phyloP scores from a whole-genome alignment of 1,139 yeast species.

The Schwanniomyces etchellsii region DNA sequence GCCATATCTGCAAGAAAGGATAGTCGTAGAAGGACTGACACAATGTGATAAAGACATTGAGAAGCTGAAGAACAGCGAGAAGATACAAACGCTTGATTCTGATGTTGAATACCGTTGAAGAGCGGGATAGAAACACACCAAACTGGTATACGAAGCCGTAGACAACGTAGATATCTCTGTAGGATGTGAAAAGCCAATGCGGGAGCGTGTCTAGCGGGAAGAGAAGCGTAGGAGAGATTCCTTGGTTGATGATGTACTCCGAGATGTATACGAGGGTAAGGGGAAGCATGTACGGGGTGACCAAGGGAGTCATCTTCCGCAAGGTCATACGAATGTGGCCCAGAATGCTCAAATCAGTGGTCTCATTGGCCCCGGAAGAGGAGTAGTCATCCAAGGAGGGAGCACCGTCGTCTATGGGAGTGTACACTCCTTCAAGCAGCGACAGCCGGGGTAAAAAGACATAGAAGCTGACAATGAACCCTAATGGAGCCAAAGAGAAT shows the following conservation, averaged over 20 bases:
- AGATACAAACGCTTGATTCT: constrained; percentile 55
- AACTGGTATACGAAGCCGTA: constrained; percentile 90
- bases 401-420: constrained; percentile 16
- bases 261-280: constrained; percentile 75
- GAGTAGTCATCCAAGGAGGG: neutral
- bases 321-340: constrained; percentile 26
- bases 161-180: constrained; percentile 84
- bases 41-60: constrained; percentile 55
- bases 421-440: constrained; percentile 2
- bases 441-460: constrained; percentile 27
- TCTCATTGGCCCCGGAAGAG: constrained; percentile 1
- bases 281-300: constrained; percentile 77
- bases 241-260: constrained; percentile 89
- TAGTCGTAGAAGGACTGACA: constrained; percentile 58
- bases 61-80: constrained; percentile 62
- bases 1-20: constrained; percentile 55
- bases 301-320: constrained; percentile 40
- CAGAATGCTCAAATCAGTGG: constrained; percentile 7
- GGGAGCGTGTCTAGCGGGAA: constrained; percentile 72
- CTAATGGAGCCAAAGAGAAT: constrained; percentile 33
- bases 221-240: constrained; percentile 79
- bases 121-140: constrained; percentile 88
- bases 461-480: constrained; percentile 26
- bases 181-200: constrained; percentile 47
- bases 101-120: constrained; percentile 63